Evolutionary conservation across 768 basidiomycete species (phyloP), one percentile per base, ranked within the genome.

Genomic region (Suillus sp.): DNA sequence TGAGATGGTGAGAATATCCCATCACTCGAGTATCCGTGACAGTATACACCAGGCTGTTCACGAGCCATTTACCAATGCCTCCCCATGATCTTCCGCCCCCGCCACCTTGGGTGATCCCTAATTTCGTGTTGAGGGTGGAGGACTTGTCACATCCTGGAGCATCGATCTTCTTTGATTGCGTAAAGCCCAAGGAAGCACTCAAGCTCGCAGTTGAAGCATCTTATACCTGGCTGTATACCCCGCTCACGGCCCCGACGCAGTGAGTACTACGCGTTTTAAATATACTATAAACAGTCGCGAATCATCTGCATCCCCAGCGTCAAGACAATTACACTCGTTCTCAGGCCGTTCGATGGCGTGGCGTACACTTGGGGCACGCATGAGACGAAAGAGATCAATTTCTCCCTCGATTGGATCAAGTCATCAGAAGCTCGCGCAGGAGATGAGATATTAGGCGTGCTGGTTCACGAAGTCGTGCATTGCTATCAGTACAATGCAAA

Each of bases 401-500:
- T 92, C 56, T 88, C 90, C 8, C 81, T 89, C 27, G 80, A 87
- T 55, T 84, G 92, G 74, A 81, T 93, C 73, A 75, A 75, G 58
- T 77, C 79, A 59, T 75, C 73, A 38, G 70, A 70, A 16, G 61
- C 76, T 62, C 77, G 80, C 45, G 79, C 84, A 60, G 70, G 75
- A 34, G 81, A 88, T 54, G 91, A 93, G 75, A 87, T 92, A 56
- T 66, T 77, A 47, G 92, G 91, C 4, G 90, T 92, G 3, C 78
- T 93, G 3, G 77, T 83, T 40, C 91, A 91, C 71, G 90, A 93
- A 75, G 81, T 89, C 70, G 91, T 91, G 7, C 92, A 93, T 66
- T 92, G 89, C 69, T 93, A 81, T 71, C 92, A 93, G 70, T 84
- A 86, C 74, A 81, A 90, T 67, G 89, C 81, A 1, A 70, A 77